Evolutionary conservation across 1,139 yeast species (phyloP).

Genomic region (Yueomyces sp.): DNA sequence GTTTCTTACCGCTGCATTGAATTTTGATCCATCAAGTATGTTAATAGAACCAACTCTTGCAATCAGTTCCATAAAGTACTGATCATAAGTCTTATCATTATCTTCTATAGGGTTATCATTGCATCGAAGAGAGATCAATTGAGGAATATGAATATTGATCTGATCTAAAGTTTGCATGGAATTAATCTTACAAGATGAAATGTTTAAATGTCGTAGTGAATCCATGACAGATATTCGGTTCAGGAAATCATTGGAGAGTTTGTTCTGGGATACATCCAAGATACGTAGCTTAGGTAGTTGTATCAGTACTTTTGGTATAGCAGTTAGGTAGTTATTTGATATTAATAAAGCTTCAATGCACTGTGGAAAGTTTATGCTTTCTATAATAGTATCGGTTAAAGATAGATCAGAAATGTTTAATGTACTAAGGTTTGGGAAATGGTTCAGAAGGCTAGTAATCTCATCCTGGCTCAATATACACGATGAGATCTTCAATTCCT

Average conservation of each 20-base stretch:
- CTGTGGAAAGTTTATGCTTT: conserved; percentile 22
- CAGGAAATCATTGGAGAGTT: neutral
- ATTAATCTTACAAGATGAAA: conserved; percentile 34
- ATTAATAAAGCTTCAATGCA: conserved; percentile 3
- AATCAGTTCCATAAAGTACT: conserved; percentile 25
- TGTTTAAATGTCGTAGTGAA: conserved; percentile 26
- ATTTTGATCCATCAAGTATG: conserved; percentile 44
- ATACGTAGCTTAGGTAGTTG: neutral
- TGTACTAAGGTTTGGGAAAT: no score
- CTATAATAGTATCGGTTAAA: conserved; percentile 1
- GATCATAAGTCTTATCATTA: conserved; percentile 14
- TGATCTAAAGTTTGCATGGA: conserved; percentile 40
- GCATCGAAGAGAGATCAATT: conserved; percentile 34
- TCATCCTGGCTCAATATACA: conserved; percentile 20
- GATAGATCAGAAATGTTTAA: no score
- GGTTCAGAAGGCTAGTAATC: no score
- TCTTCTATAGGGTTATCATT: conserved; percentile 40
- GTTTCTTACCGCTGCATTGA: conserved; percentile 35
- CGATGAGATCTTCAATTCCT: conserved; percentile 26
- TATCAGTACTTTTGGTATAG: conserved; percentile 1
- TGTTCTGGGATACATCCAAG: neutral
- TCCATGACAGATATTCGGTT: no score
- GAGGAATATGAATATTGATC: conserved; percentile 27
- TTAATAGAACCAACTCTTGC: conserved; percentile 34
- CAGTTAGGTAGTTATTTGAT: neutral